Evolutionary conservation across 108 stramenopile genomes (phyloP).

Genomic region (Skeletonema grethae): DNA sequence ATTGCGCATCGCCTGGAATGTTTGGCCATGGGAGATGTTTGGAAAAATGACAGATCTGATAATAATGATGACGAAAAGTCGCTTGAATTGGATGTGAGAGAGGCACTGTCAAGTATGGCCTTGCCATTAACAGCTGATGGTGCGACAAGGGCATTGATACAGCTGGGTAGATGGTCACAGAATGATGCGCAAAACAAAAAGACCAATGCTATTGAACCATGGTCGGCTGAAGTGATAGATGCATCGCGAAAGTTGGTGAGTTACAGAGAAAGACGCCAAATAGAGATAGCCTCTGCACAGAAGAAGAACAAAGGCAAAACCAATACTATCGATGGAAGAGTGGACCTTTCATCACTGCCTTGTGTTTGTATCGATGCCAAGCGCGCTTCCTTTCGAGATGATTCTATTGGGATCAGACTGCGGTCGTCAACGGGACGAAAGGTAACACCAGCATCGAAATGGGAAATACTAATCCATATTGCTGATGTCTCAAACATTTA

Average conservation of each 20-base stretch:
- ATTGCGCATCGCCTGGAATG: slow-evolving; percentile 78
- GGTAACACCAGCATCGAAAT: slow-evolving; percentile 65
- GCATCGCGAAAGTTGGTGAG: slow-evolving; percentile 55
- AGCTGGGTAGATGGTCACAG: slow-evolving; percentile 73
- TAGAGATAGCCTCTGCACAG: slow-evolving; percentile 15
- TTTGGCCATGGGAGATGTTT: slow-evolving; percentile 75
- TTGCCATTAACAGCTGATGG: slow-evolving; percentile 68
- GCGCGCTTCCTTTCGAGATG: slow-evolving; percentile 80
- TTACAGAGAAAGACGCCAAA: slow-evolving; percentile 39
- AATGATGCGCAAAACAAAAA: slow-evolving; percentile 16
- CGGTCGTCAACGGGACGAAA: slow-evolving; percentile 70
- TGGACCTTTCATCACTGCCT: slow-evolving; percentile 68
- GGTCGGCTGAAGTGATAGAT: slow-evolving; percentile 63
- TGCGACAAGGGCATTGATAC: slow-evolving; percentile 67
- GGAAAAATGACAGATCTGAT: slow-evolving; percentile 5
- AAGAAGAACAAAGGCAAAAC: slow-evolving; percentile 1
- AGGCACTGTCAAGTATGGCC: slow-evolving; percentile 59
- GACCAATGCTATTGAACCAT: slow-evolving; percentile 50
- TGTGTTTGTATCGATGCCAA: slow-evolving; percentile 81
- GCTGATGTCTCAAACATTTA: slow-evolving; percentile 86
- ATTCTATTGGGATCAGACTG: slow-evolving; percentile 79
- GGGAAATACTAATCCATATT: slow-evolving; percentile 84
- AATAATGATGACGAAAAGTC: slow-evolving; percentile 20
- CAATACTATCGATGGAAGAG: slow-evolving; percentile 47
- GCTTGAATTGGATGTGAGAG: slow-evolving; percentile 79